phyloP scores from a whole-genome alignment of 2,329 filamentous ascomycete species.

The Mollisia scopiformis region DNA sequence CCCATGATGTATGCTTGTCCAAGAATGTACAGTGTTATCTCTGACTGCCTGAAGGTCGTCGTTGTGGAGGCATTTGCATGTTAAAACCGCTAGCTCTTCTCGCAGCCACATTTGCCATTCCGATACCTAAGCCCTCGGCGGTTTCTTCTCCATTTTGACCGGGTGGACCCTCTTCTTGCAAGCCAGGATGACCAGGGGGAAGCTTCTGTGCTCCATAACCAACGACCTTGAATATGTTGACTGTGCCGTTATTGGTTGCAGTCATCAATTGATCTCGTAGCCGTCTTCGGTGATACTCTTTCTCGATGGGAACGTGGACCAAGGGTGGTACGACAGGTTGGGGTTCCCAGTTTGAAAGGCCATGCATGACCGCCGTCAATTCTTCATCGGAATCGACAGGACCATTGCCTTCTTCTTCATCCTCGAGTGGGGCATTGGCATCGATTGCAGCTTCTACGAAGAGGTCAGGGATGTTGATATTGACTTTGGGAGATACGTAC shows the following conservation, averaged over 20 bases:
- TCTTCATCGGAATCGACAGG: constrained; percentile 96
- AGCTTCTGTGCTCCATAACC: constrained; percentile 60
- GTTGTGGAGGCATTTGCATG: constrained; percentile 19
- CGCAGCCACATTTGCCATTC: constrained; percentile 17
- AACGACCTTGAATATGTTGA: constrained; percentile 63
- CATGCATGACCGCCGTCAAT: constrained; percentile 83
- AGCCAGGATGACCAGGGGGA: constrained; percentile 31
- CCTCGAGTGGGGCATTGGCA: constrained; percentile 86
- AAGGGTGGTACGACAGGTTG: constrained; percentile 74
- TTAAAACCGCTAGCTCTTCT: constrained; percentile 26
- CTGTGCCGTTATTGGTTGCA: constrained; percentile 66
- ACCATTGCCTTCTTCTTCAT: constrained; percentile 77
- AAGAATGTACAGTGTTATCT: neutral
- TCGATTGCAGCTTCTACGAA: constrained; percentile 86
- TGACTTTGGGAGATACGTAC: constrained; percentile 53
- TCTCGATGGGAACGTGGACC: constrained; percentile 61
- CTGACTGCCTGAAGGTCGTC: constrained; percentile 9
- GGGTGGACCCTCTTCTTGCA: neutral
- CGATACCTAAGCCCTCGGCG: constrained; percentile 7
- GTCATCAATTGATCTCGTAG: constrained; percentile 68
- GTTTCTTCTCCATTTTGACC: neutral
- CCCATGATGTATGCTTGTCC: neutral
- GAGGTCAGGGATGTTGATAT: constrained; percentile 22
- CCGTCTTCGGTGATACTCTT: constrained; percentile 64
- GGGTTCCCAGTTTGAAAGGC: constrained; percentile 75